Evolutionary conservation across 2,329 filamentous ascomycete genomes (phyloP).

Genomic region (Botryotinia narcissicola): DNA sequence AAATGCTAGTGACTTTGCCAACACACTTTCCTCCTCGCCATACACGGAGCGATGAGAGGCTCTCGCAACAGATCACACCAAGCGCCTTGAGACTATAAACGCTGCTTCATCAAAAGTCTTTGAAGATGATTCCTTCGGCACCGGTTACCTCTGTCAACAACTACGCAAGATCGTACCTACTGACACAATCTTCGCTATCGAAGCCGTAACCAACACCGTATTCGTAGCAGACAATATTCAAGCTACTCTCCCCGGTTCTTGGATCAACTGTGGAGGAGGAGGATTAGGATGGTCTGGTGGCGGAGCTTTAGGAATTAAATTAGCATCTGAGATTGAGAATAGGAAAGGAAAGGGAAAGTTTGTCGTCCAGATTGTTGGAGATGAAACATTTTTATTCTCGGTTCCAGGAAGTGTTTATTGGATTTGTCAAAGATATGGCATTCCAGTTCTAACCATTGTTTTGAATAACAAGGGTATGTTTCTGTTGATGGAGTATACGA

Average conservation of each 20-base stretch:
- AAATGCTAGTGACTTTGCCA: slow-evolving; percentile 42
- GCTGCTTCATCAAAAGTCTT: slow-evolving; percentile 54
- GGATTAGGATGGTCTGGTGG: slow-evolving; percentile 81
- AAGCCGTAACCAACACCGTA: slow-evolving; percentile 70
- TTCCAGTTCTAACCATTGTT: slow-evolving; percentile 64
- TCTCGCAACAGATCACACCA: slow-evolving; percentile 56
- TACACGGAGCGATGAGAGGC: slow-evolving; percentile 49
- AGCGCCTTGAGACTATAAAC: slow-evolving; percentile 59
- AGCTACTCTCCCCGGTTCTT: slow-evolving; percentile 64
- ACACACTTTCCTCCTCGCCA: slow-evolving; percentile 42
- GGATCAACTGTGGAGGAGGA: slow-evolving; percentile 79
- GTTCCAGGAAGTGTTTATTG: slow-evolving; percentile 66
- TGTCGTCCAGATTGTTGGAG: slow-evolving; percentile 63
- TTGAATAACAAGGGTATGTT: slow-evolving; percentile 60
- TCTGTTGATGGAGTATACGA: neutral
- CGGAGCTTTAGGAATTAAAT: slow-evolving; percentile 71
- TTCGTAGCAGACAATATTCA: slow-evolving; percentile 71
- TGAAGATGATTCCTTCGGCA: slow-evolving; percentile 55
- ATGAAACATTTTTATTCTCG: slow-evolving; percentile 65
- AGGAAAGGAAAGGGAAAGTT: slow-evolving; percentile 54
- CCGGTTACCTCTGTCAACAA: slow-evolving; percentile 46
- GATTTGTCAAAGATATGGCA: slow-evolving; percentile 64
- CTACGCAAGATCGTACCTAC: slow-evolving; percentile 55
- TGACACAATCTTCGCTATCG: slow-evolving; percentile 73
- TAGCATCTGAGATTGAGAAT: slow-evolving; percentile 54